Evolutionary conservation across 2,329 filamentous ascomycete species (phyloP), one percentile per base, ranked within the genome.

Genomic region (Apiospora sp.): DNA sequence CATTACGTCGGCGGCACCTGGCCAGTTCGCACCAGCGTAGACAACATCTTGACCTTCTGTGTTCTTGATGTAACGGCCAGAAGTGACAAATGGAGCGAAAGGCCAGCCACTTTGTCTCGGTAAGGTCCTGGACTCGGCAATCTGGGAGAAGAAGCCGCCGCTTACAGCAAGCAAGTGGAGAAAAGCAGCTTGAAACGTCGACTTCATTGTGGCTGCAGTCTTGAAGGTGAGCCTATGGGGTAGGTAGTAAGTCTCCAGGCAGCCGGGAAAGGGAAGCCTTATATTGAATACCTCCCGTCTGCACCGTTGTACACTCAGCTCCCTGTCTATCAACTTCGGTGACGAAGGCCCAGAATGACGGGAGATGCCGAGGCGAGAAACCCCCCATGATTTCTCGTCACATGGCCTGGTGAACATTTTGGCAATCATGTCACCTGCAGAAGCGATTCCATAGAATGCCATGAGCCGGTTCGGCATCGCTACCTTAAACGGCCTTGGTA

Each of bases 1-100:
- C 90, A 92, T 92, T 13, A 87, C 84, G 46, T 91, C 89, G 44
- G 85, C 86, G 4, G 87, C 86, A 0, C 88, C 90, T 0, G 89
- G 88, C 90, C 90, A 92, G 76, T 92, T 92, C 16, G 86, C 87
- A 1, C 90, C 89, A 5, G 87, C 88, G 71, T 87, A 86, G 0
- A 82, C 86, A 37, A 90, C 79, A 34, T 82, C 84, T 3, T 82
- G 77, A 58, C 85, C 85, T 4, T 81, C 78, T 2, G 82, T 82
- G 75, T 87, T 83, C 41, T 81, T 79, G 68, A 88, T 85, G 78
- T 82, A 84, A 14, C 84, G 81, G 3, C 83, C 86, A 0, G 81
- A 80, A 22, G 83, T 80, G 72, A 79, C 79, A 44, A 88, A 82
- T 4, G 79, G 79, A 8, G 79, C 77, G 34, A 75, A 81, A 1